Base-by-base conservation (phyloP, 2,329 filamentous ascomycete genomes). In the Colletotrichum caudatum region DNA sequence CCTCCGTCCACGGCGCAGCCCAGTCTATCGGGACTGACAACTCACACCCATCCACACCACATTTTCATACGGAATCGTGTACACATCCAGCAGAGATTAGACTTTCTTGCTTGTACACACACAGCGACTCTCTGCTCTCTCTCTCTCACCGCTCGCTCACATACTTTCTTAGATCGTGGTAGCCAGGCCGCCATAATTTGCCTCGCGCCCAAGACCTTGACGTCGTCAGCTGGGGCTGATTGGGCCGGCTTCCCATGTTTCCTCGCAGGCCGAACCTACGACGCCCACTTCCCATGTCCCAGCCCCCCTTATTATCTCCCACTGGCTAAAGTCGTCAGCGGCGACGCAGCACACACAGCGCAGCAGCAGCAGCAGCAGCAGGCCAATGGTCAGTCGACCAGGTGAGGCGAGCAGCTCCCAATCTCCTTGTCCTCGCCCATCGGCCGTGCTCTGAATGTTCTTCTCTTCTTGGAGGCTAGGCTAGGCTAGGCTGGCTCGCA, bases 41-140 rank as follows among this genome's bases (percentile, higher is more conserved):
- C 70, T 71, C 70, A 72, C 48, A 59, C 69, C 56, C 69, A 62
- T 46, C 56, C 69, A 62, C 66, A 64, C 70, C 48, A 59, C 66
- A 51, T 53, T 50, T 53, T 71, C 50, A 66, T 48, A 53, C 56
- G 44, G 54, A 46, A 26, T 46, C 60, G 48, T n/a, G n/a, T n/a
- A n/a, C 46, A 46, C 50, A 37, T 23, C 54, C 65, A 39, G 33
- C 20, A 20, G 16, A n/a, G 18, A 46, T 20, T 46, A 44, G 16
- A 35, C 59, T 50, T 35, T 53, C 35, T 39, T 51, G 23, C n/a
- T 39, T 14, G n/a, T 8, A n/a, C 18, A 7, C 44, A 46, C 20
- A 46, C 44, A 20, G 7, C 41, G 44, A 46, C 18, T 46, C 44
- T 46, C 7, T 46, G 12, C 35, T 29, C 26, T 29, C 26, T 29